These are phyloP conservation scores for Moesziomyces parantarcticus DNA, from an alignment of 1,284 basidiomycete species.

Conservation along the genomic window DNA sequence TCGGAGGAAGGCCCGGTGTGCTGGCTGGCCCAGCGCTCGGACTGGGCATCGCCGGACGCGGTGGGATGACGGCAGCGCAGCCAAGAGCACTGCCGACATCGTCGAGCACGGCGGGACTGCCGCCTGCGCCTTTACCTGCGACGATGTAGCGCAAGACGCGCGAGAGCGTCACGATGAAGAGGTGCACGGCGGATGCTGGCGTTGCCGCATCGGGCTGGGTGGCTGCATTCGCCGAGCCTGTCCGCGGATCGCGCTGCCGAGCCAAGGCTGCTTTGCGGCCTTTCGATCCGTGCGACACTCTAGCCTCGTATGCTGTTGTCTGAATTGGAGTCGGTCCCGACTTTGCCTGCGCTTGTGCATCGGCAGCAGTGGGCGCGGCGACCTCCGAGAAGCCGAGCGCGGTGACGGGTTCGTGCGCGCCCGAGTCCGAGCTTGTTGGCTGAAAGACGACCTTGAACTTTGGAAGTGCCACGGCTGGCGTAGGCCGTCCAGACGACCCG, in stretches of 20 bases:
- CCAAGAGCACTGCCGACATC: conserved; percentile 85
- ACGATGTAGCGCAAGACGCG: conserved; percentile 82
- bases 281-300: conserved; percentile 31
- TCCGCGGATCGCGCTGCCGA: conserved; percentile 22
- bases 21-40: background rate
- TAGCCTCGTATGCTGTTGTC: conserved; percentile 27
- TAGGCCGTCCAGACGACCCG: conserved; percentile 10
- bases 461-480: conserved; percentile 53
- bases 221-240: background rate
- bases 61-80: conserved; percentile 74
- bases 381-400: conserved; percentile 84
- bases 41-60: conserved; percentile 3
- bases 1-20: background rate
- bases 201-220: conserved; percentile 8
- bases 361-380: background rate
- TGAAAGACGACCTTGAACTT: conserved; percentile 67
- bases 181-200: conserved; percentile 71
- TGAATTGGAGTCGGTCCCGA: background rate
- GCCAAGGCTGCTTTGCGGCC: conserved; percentile 38
- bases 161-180: conserved; percentile 89
- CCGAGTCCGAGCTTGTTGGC: conserved; percentile 25
- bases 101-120: conserved; percentile 78
- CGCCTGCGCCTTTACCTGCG: conserved; percentile 78
- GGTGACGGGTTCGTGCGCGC: conserved; percentile 82
- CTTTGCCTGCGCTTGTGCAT: conserved; percentile 1